phyloP scores from a whole-genome alignment of 805 yeast species.

The Hanseniaspora lachancei region DNA sequence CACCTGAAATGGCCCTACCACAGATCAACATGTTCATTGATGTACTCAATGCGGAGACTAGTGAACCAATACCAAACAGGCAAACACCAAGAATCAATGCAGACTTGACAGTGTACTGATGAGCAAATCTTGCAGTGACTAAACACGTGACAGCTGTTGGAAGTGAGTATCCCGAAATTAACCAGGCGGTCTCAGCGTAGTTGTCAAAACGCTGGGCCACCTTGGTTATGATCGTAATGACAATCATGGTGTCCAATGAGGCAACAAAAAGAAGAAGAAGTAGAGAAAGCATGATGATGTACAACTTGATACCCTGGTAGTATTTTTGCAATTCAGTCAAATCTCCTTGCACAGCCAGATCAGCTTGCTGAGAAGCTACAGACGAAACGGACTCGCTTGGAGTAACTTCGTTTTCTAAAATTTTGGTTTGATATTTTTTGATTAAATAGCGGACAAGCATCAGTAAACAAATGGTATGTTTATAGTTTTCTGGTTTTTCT shows the following conservation, averaged over 20 bases:
- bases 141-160: constrained; percentile 43
- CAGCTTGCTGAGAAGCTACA: no score
- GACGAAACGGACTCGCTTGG: background rate
- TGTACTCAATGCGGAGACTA: constrained; percentile 41
- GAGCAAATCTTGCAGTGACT: constrained; percentile 47
- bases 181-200: constrained; percentile 46
- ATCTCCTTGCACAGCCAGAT: background rate
- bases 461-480: no score
- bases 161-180: constrained; percentile 41
- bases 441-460: no score
- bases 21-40: constrained; percentile 52
- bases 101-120: constrained; percentile 44
- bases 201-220: constrained; percentile 39
- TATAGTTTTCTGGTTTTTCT: no score
- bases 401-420: background rate
- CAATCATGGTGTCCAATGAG: constrained; percentile 50
- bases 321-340: background rate
- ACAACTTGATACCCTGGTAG: constrained; percentile 12
- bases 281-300: constrained; percentile 16
- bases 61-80: constrained; percentile 48
- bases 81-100: constrained; percentile 35
- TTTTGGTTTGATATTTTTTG: no score
- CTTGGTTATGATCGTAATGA: constrained; percentile 36
- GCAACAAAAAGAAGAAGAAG: constrained; percentile 23
- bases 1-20: constrained; percentile 58